These are phyloP conservation scores for Cystobasidium tubakii DNA, from an alignment of 768 basidiomycete species.

Conservation along the genomic window DNA sequence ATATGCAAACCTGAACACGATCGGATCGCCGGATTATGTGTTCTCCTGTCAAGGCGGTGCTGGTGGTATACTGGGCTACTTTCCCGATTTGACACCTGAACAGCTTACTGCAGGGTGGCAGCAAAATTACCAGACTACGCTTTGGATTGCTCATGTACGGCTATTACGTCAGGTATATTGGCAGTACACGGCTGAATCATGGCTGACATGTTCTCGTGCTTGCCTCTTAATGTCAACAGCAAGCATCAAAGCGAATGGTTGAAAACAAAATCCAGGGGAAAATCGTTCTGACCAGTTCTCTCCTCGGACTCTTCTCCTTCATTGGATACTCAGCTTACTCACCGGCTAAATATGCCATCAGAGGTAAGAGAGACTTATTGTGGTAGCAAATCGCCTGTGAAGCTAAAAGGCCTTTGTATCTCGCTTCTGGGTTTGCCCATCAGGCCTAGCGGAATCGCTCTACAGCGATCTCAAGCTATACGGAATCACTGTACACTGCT, in stretches of 20 bases:
- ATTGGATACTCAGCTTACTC: constrained; percentile 73
- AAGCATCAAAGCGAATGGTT: constrained; percentile 63
- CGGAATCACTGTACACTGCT: constrained; percentile 69
- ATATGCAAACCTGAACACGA: constrained; percentile 57
- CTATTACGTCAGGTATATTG: background rate
- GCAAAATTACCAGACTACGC: constrained; percentile 58
- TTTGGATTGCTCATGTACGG: constrained; percentile 57
- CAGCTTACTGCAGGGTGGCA: constrained; percentile 60
- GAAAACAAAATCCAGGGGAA: constrained; percentile 59
- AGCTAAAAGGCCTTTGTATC: too few species aligned
- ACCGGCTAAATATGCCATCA: constrained; percentile 75
- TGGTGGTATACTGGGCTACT: constrained; percentile 60
- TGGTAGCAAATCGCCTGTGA: too few species aligned
- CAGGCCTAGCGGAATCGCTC: constrained; percentile 76
- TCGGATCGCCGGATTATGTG: constrained; percentile 65
- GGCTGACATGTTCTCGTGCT: background rate
- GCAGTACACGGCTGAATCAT: background rate
- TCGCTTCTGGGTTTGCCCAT: background rate
- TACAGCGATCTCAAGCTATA: constrained; percentile 74
- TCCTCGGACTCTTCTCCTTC: constrained; percentile 67
- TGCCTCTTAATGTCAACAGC: constrained; percentile 51
- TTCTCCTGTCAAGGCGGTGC: constrained; percentile 73
- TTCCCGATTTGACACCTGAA: constrained; percentile 63
- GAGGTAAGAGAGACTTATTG: too few species aligned
- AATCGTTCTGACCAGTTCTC: constrained; percentile 64